Conservation (phyloP, 345 rosid species). For the Rhodomyrtus tomentosa region DNA sequence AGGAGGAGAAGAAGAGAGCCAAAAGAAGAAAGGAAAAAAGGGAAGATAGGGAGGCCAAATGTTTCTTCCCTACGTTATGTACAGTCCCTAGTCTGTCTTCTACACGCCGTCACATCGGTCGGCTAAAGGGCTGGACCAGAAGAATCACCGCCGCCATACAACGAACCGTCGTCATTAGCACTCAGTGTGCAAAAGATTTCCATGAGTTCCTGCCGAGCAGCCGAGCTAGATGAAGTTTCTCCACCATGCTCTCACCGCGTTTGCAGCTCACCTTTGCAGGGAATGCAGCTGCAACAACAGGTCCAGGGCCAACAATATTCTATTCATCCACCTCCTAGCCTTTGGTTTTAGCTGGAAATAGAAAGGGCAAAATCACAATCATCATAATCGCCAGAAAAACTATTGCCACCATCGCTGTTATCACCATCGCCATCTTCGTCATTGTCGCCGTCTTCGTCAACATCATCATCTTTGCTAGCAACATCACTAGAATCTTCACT, state of each 20-base stretch:
- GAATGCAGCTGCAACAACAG: constrained; percentile 46
- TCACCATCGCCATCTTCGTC: constrained; percentile 3
- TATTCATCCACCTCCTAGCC: constrained; percentile 47
- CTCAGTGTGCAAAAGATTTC: constrained; percentile 38
- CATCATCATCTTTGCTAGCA: background rate
- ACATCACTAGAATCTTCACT: constrained; percentile 1
- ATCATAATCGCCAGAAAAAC: constrained; percentile 10
- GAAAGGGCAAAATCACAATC: constrained; percentile 11
- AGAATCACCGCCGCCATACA: constrained; percentile 14
- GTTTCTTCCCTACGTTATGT: background rate
- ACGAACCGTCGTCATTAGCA: constrained; percentile 24
- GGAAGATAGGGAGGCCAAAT: background rate
- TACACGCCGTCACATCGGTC: background rate
- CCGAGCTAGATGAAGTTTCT: constrained; percentile 19
- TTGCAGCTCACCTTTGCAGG: constrained; percentile 21
- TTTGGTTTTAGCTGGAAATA: constrained; percentile 48
- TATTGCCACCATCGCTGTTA: background rate
- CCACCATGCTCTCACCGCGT: constrained; percentile 12
- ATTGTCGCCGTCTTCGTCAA: constrained; percentile 1
- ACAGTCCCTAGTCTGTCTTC: background rate
- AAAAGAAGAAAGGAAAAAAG: background rate
- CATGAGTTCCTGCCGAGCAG: constrained; percentile 29
- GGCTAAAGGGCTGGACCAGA: background rate
- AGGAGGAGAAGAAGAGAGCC: background rate
- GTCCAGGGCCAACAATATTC: constrained; percentile 25